Evolutionary conservation across 345 rosid genomes (phyloP).

Genomic region (Lepidium didymum): DNA sequence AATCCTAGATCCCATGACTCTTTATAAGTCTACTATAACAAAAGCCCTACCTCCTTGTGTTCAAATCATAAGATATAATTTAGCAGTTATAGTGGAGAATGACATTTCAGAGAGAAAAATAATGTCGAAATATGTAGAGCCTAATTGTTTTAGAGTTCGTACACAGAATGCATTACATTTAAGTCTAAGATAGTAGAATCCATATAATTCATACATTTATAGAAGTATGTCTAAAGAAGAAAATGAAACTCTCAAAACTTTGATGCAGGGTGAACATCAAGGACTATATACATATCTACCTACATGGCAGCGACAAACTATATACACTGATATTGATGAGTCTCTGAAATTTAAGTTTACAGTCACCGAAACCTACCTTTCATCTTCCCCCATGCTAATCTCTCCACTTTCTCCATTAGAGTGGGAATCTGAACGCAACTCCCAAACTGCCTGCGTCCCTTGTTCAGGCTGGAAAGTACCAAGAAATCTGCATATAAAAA

Average conservation of each 20-base stretch:
- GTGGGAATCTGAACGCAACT: conserved; percentile 58
- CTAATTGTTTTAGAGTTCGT: neutral
- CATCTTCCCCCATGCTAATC: conserved; percentile 46
- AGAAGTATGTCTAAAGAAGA: neutral
- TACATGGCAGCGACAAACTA: neutral
- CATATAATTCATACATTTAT: neutral
- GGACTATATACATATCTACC: neutral
- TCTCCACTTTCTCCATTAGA: conserved; percentile 54
- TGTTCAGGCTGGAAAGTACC: conserved; percentile 79
- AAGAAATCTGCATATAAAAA: conserved; percentile 58
- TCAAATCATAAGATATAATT: neutral
- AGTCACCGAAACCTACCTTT: conserved; percentile 44
- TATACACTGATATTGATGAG: neutral
- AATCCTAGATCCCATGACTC: conserved; percentile 5
- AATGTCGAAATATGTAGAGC: neutral
- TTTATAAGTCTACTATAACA: neutral
- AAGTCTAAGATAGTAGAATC: neutral
- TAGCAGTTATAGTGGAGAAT: neutral
- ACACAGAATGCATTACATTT: neutral
- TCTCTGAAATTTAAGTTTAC: neutral
- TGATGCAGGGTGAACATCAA: neutral
- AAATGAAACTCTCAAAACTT: neutral
- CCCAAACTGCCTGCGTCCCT: conserved; percentile 76
- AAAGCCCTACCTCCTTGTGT: neutral
- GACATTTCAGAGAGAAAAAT: neutral